Evolutionary conservation across 306 rosid species (phyloP).

Genomic region (Prunus kanzakura): DNA sequence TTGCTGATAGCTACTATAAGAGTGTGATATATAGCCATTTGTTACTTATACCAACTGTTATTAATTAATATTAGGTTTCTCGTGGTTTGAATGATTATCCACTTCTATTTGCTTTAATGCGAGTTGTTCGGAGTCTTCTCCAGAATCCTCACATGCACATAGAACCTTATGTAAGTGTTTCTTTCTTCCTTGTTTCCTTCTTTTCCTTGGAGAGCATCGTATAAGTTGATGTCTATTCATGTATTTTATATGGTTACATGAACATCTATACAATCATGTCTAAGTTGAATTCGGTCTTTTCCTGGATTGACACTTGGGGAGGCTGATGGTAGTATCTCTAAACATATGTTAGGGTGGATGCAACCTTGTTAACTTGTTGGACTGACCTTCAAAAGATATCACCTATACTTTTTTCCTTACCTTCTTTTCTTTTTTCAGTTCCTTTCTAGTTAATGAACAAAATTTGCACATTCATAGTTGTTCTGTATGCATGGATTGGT

Average conservation of each 20-base stretch:
- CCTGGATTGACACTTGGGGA: neutral
- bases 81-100: constrained; percentile 60
- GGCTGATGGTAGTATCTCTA: neutral
- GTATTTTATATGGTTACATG: neutral
- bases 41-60: constrained; percentile 3
- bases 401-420: neutral
- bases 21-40: neutral
- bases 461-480: neutral
- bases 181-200: neutral
- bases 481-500: neutral
- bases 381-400: neutral
- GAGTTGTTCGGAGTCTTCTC: constrained; percentile 77
- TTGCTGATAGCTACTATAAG: neutral
- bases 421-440: neutral
- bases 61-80: constrained; percentile 59
- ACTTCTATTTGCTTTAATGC: constrained; percentile 77
- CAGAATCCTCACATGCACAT: constrained; percentile 87
- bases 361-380: neutral
- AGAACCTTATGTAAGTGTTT: constrained; percentile 79
- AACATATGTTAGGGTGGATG: neutral
- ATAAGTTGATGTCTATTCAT: neutral
- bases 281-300: neutral
- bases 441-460: neutral
- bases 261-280: neutral
- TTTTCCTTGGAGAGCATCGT: neutral